Base-by-base conservation (phyloP, 2,329 filamentous ascomycete genomes). In the Ceratocystis smalleyi region DNA sequence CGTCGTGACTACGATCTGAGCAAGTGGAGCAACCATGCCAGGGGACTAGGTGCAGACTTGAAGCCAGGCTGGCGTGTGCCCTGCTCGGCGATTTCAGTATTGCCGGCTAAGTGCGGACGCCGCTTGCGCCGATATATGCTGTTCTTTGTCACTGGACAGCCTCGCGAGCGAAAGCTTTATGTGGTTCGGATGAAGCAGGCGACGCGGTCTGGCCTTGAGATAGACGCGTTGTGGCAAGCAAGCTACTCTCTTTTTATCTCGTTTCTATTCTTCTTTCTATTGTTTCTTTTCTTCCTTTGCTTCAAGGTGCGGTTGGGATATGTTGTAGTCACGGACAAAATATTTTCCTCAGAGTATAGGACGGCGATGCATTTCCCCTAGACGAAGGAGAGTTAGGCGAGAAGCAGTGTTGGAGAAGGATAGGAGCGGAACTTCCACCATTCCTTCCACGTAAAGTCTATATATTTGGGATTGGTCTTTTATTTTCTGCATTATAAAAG, bases 1-100 rank as follows among this genome's bases (percentile, higher is more conserved):
- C 77, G 79, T 84, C 76, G 84, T 81, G 83, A 83, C 78, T 79
- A 78, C 78, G 74, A 77, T 77, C 80, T 83, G 77, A 81, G 78
- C 73, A 67, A 65, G 64, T 62, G 43, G 64, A 61, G 55, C 64
- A 51, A 55, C 49, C 43, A 61, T 49, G 30, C 45, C 47, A 43
- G 62, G 47, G 59, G 10, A 61, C 43, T 30, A 27, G 45, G 59
- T 19, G 47, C 27, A 45, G 54, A 35, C 35, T 7, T 62, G 60
- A 62, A 62, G 30, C 47, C 47, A n/a, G 17, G 35, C 40, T 47
- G 60, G n/a, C 35, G 35, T 61, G 22, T 61, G 59, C 43, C 27
- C 43, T 61, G n/a, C 10, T 27, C 15, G 10, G 17, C 43, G 49
- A 51, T 61, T 62, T 30, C 35, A 40, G 4, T 40, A 40, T 62